Percentiles rank a stretch among this genome's conserved stretches.
Evolutionary conservation across 129 eudicot genomes (phyloP).

Genomic region (Artemisia annua): DNA sequence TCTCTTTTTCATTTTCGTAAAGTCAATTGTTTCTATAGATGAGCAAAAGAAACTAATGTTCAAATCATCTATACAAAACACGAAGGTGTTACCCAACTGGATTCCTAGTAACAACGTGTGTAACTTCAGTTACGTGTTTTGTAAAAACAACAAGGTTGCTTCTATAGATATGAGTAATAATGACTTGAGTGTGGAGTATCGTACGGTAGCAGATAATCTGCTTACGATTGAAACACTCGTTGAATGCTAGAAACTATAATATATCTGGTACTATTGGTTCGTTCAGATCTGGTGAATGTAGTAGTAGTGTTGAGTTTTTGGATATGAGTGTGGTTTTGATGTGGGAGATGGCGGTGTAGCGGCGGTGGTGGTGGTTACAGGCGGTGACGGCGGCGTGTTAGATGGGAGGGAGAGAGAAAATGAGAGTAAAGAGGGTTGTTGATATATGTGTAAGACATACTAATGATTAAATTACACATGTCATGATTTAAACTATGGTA

Average conservation of each 20-base stretch:
- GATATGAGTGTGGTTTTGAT: conserved; percentile 74
- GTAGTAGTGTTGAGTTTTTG: conserved; percentile 28
- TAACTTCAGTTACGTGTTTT: conserved; percentile 53
- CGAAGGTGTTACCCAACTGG: conserved; percentile 55
- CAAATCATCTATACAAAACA: conserved; percentile 51
- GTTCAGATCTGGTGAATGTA: conserved; percentile 48
- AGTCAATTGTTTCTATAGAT: conserved; percentile 9
- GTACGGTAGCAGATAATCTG: conserved; percentile 39
- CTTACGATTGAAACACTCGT: conserved; percentile 38
- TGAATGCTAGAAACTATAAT: conserved; percentile 45
- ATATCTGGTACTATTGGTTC: conserved; percentile 44
- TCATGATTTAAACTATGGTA: too few relatives aligned
- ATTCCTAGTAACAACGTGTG: conserved; percentile 34
- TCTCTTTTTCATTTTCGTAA: conserved; percentile 14
- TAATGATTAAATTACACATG: too few relatives aligned
- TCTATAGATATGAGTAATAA: conserved; percentile 52
- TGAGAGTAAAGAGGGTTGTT: too few relatives aligned
- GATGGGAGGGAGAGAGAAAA: too few relatives aligned
- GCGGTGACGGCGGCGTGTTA: too few relatives aligned
- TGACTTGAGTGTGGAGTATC: conserved; percentile 42
- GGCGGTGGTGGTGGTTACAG: too few relatives aligned
- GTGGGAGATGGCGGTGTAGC: too few relatives aligned
- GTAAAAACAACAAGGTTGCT: conserved; percentile 46
- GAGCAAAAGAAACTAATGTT: conserved; percentile 56
- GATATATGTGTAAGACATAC: too few relatives aligned